Percentiles rank a stretch among this genome's conserved stretches.
phyloP scores from a whole-genome alignment of 176 grass and related monocot genomes.

The Oryza coarctata region DNA sequence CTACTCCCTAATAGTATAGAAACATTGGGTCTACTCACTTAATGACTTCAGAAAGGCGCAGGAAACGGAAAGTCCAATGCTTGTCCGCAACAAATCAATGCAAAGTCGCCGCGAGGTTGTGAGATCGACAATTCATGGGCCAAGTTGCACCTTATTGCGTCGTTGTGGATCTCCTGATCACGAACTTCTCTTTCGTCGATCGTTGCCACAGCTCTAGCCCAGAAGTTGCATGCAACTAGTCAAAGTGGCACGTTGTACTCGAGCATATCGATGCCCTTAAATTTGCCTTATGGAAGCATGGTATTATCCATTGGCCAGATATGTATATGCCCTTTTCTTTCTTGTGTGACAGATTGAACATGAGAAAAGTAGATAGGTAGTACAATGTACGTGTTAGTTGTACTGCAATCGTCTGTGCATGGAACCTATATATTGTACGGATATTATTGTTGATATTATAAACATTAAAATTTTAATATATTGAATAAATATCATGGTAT shows the following conservation, averaged over 20 bases:
- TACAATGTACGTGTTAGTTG: too few species aligned
- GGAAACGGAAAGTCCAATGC: slow-evolving; percentile 37
- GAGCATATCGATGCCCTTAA: slow-evolving; percentile 17
- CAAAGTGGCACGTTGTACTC: slow-evolving; percentile 49
- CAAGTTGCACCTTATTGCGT: slow-evolving; percentile 41
- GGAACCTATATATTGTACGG: too few species aligned
- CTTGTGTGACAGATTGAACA: slow-evolving; percentile 7
- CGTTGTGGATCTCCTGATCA: slow-evolving; percentile 45
- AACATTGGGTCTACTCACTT: too few species aligned
- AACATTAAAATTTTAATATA: too few species aligned
- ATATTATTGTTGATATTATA: too few species aligned
- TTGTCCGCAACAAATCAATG: slow-evolving; percentile 41
- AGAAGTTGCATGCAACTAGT: slow-evolving; percentile 16
- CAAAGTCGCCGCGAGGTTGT: slow-evolving; percentile 35
- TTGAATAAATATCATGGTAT: too few species aligned
- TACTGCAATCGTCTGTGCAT: too few species aligned
- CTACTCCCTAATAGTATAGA: too few species aligned
- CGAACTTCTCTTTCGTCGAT: slow-evolving; percentile 1
- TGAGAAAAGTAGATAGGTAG: neutral
- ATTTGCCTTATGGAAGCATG: slow-evolving; percentile 29
- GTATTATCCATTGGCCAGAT: slow-evolving; percentile 39
- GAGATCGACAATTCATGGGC: slow-evolving; percentile 51
- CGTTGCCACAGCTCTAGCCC: neutral
- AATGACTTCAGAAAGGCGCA: too few species aligned
- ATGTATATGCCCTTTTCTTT: neutral